Evolutionary conservation across 202 grass and related monocot genomes (phyloP), one percentile per base, ranked within the genome.

Genomic region (Saccharum hybrid): DNA sequence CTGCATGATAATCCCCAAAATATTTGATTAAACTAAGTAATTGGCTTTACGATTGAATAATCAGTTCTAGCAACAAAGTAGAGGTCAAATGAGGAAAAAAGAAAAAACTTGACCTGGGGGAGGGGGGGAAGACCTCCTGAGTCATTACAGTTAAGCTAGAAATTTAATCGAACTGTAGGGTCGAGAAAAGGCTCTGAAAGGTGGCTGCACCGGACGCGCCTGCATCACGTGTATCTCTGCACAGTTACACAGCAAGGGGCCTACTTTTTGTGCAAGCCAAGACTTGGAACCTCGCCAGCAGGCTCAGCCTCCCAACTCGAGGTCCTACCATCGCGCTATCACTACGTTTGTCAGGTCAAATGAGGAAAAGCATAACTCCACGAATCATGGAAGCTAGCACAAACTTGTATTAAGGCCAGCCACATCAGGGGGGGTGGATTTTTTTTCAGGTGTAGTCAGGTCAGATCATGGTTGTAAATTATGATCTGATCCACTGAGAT

Each of bases 1-100:
- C 86, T 90, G 90, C 81, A 89, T 59, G 46, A 62, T 74, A 48
- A 86, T 62, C 16, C 82, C 75, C 86, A 86, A 80, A 74, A 73
- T 79, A 85, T 31, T 76, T 67, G 13, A 87, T 87, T 79, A 76
- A 84, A 81, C 38, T 46, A 60, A 60, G 68, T 75, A 70, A 74
- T 52, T 38, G 10, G 74, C 31, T 40, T 1, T 81, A 73, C 38
- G 1, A 43, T n/a, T 79, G 67, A 66, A 74, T 81, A 86, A 65
- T 49, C 70, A 41, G 4, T 63, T 74, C 21, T 77, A 66, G 72
- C 62, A 85, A 57, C 18, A 52, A 33, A 10, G 56, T 78, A 59
- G 19, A 43, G 57, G 76, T 78, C n/a, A 82, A 60, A 60, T 60
- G 21, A 11, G 21, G 9, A 10, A 23, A n/a, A 23, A 60, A 22